These are phyloP conservation scores for Nannochloris sp. DNA, from an alignment of 139 green algal genomes.

Conservation along the genomic window DNA sequence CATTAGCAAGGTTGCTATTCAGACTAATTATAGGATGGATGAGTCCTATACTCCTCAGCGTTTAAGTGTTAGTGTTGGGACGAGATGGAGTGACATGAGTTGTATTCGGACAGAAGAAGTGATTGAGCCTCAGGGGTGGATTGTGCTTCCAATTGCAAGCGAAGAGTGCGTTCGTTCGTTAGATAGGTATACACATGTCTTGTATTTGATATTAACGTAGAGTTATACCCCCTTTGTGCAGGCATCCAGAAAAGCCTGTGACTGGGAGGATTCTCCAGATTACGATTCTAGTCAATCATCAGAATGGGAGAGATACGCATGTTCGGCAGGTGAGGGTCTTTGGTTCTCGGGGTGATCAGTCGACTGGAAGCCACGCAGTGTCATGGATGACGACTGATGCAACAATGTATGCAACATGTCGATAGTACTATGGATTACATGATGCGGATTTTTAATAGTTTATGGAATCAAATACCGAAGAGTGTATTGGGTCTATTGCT, in stretches of 20 bases:
- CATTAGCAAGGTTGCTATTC: constrained; percentile 69
- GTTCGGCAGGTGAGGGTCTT: constrained; percentile 65
- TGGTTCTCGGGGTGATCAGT: constrained; percentile 19
- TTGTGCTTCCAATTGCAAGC: constrained; percentile 48
- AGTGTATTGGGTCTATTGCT: constrained; percentile 29
- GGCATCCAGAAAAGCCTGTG: constrained; percentile 8
- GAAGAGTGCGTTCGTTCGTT: constrained; percentile 3
- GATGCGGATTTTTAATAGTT: constrained; percentile 22
- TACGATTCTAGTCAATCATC: constrained; percentile 85
- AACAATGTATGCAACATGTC: not conserved
- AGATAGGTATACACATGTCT: not conserved
- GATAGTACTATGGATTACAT: not conserved
- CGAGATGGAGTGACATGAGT: constrained; percentile 65
- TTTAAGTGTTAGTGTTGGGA: constrained; percentile 75
- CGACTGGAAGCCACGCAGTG: constrained; percentile 13
- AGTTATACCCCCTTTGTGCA: not conserved
- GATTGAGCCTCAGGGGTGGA: constrained; percentile 81
- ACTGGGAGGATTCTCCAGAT: constrained; percentile 41
- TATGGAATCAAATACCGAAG: constrained; percentile 41
- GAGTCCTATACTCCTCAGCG: constrained; percentile 93
- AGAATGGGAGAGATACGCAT: constrained; percentile 96
- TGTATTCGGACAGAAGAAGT: constrained; percentile 72
- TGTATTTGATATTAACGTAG: too few species aligned
- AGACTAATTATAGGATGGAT: constrained; percentile 85
- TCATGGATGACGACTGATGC: constrained; percentile 22